Evolutionary conservation across 2,329 filamentous ascomycete genomes (phyloP), one percentile per base, ranked within the genome.

Genomic region (Sclerotinia trifoliorum): DNA sequence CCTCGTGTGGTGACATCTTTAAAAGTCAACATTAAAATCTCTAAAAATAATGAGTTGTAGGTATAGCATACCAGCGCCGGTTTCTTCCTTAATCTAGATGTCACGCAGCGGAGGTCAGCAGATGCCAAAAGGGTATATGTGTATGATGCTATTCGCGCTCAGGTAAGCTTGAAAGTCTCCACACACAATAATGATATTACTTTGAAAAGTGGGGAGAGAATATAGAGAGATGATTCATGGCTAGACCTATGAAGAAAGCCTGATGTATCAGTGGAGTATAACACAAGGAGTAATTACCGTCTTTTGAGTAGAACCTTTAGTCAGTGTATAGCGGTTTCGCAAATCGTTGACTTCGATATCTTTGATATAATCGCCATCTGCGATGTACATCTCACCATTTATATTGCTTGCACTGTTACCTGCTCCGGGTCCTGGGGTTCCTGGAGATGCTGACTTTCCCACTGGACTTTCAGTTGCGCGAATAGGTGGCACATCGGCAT

Each of bases 261-360:
- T 78, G 80, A 80, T 82, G 82, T 80, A 91, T 91, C 88, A 91
- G 89, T 87, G 85, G 83, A 82, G 80, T 83, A 78, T 81, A 80
- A 83, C 83, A 86, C 82, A 85, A 85, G 87, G 86, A 81, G 81
- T 90, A 94, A 90, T 96, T 97, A 99, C 95, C 94, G 95, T 97
- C 88, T 97, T 96, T 85, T 98, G 95, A 73, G 93, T 97, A 76
- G 93, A 91, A 77, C 94, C 93, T 84, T 97, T 98, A 73, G 94
- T 99, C 82, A 99, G 86, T 79, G 94, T 90, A 80, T 99, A 99
- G 75, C 94, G 92, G 79, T 98, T 99, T 73, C 94, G 90, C 77
- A 98, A 82, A 80, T 98, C 94, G 80, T 99, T 99, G 83, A 99
- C 93, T 83, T 98, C 95, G 77, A 99, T 97, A 78, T 99, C 95